Evolutionary conservation across 2,329 filamentous ascomycete species (phyloP).

Genomic region (Aspergillus ochraceus): DNA sequence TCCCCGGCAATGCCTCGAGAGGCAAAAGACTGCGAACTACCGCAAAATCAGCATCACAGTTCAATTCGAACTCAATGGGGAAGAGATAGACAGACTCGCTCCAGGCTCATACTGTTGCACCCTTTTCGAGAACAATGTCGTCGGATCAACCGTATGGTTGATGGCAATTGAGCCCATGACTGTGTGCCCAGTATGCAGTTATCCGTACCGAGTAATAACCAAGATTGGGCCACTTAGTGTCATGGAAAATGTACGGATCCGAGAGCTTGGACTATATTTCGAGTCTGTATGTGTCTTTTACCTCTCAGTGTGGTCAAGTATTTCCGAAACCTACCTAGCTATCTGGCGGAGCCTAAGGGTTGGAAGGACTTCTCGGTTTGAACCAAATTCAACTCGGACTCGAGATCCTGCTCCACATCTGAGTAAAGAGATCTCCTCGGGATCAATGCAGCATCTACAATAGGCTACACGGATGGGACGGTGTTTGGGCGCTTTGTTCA

Average conservation of each 20-base stretch:
- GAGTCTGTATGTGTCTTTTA: background rate
- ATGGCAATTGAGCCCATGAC: background rate
- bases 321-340: no score
- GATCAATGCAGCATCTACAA: background rate
- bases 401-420: no score
- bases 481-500: background rate
- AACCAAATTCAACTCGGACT: no score
- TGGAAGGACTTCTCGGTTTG: no score
- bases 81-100: background rate
- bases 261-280: background rate
- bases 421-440: no score
- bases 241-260: background rate
- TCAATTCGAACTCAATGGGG: no score
- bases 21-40: constrained; percentile 4
- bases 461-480: background rate
- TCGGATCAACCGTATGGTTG: background rate
- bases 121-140: background rate
- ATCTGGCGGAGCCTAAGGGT: no score
- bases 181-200: background rate
- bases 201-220: background rate
- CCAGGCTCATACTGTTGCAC: background rate
- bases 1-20: background rate
- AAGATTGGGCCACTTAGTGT: background rate
- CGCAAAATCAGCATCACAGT: background rate
- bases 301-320: no score